phyloP scores from a whole-genome alignment of 805 yeast species.

The Sugiyamaella mastotermitis region DNA sequence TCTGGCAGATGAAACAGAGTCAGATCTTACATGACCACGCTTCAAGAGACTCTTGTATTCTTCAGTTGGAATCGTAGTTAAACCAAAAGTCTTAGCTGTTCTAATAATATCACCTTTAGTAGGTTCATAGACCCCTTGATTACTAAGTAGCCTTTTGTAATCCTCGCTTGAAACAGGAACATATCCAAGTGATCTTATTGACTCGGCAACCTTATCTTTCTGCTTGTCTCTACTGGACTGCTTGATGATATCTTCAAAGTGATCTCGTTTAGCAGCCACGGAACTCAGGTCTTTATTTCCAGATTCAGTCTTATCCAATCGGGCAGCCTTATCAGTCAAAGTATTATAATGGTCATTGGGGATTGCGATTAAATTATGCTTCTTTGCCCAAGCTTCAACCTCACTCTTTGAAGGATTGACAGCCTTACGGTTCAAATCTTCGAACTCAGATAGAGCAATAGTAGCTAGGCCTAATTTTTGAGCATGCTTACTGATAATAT shows the following conservation, averaged over 20 bases:
- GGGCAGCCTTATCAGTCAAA: slow-evolving; percentile 17
- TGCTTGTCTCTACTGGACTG: slow-evolving; percentile 15
- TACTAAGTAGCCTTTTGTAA: slow-evolving; percentile 27
- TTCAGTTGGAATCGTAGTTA: slow-evolving; percentile 40
- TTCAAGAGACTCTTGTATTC: slow-evolving; percentile 37
- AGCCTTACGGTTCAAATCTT: slow-evolving; percentile 22
- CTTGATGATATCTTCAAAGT: slow-evolving; percentile 26
- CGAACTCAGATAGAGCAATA: slow-evolving; percentile 17
- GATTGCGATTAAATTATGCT: slow-evolving; percentile 25
- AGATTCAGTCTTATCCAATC: slow-evolving; percentile 10
- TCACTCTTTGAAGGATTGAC: slow-evolving; percentile 25
- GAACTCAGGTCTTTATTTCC: slow-evolving; percentile 15
- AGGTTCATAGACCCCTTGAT: slow-evolving; percentile 28
- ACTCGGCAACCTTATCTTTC: slow-evolving; percentile 25
- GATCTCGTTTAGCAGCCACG: slow-evolving; percentile 27
- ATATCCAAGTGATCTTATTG: slow-evolving; percentile 29
- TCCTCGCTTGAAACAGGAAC: slow-evolving; percentile 32
- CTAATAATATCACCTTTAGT: slow-evolving; percentile 30
- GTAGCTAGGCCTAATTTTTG: slow-evolving; percentile 15
- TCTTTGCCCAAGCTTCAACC: slow-evolving; percentile 23
- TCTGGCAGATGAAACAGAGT: slow-evolving; percentile 8
- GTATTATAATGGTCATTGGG: slow-evolving; percentile 14
- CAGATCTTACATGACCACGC: slow-evolving; percentile 7
- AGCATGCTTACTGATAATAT: slow-evolving; percentile 13
- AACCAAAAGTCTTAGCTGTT: slow-evolving; percentile 37